Evolutionary conservation across 208 protist genomes (phyloP).

Genomic region (Leishmania major): DNA sequence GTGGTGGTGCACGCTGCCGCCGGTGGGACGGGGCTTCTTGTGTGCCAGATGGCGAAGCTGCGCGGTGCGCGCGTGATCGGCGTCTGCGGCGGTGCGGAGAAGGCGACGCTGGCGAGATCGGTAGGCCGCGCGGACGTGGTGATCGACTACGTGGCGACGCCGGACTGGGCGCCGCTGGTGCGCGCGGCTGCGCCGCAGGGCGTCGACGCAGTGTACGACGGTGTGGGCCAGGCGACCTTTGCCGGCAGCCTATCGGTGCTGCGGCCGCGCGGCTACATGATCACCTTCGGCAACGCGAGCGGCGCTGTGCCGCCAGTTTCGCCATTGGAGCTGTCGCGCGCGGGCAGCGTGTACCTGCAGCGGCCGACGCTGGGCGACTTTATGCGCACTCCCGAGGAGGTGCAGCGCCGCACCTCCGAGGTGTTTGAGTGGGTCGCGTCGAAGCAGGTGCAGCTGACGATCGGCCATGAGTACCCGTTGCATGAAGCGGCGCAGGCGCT

Average conservation of each 20-base stretch:
- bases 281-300: constrained; percentile 92
- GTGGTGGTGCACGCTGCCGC: constrained; percentile 90
- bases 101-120: constrained; percentile 52
- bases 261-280: constrained; percentile 78
- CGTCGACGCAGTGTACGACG: constrained; percentile 89
- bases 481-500: constrained; percentile 64
- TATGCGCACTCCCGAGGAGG: constrained; percentile 45
- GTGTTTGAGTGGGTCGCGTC: constrained; percentile 64
- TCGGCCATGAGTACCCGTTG: constrained; percentile 56
- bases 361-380: constrained; percentile 77
- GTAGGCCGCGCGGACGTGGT: constrained; percentile 70
- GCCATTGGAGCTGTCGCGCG: constrained; percentile 56
- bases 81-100: constrained; percentile 72
- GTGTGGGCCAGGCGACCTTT: constrained; percentile 87
- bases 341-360: constrained; percentile 81
- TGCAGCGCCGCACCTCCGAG: constrained; percentile 44
- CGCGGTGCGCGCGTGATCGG: constrained; percentile 91
- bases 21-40: constrained; percentile 80
- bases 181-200: constrained; percentile 43
- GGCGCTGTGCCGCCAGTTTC: constrained; percentile 71
- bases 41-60: constrained; percentile 93
- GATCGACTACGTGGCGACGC: constrained; percentile 61
- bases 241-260: constrained; percentile 68
- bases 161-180: constrained; percentile 65
- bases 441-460: constrained; percentile 52